These are phyloP conservation scores for Zoysia japonica DNA, from an alignment of 176 grass and related monocot genomes.

Conservation along the genomic window DNA sequence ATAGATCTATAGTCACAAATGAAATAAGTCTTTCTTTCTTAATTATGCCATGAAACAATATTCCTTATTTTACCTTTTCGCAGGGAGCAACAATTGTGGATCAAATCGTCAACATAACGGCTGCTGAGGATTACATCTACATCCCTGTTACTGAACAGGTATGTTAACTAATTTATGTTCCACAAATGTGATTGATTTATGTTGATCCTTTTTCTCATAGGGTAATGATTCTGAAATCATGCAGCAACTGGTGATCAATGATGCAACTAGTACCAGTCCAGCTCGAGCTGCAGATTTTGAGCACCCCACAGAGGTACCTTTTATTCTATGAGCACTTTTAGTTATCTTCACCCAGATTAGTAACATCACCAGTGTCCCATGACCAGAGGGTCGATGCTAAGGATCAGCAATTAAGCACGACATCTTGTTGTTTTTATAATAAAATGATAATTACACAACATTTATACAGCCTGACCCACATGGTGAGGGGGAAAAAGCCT, in stretches of 20 bases:
- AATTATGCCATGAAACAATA: slow-evolving; percentile 1
- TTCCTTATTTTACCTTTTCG: not conserved
- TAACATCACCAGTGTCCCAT: not conserved
- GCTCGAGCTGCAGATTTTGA: slow-evolving; percentile 44
- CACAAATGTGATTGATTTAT: slow-evolving; percentile 16
- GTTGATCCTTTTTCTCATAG: slow-evolving; percentile 13
- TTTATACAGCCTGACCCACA: not conserved
- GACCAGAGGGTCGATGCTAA: slow-evolving; percentile 5
- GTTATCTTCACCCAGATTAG: not conserved
- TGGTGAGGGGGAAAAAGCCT: not conserved
- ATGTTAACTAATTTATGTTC: slow-evolving; percentile 29
- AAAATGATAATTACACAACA: not conserved
- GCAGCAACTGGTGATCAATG: slow-evolving; percentile 61
- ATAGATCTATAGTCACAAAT: slow-evolving; percentile 8
- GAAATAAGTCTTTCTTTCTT: not conserved
- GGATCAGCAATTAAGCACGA: not conserved
- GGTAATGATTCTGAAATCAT: slow-evolving; percentile 39
- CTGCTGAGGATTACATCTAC: slow-evolving; percentile 91
- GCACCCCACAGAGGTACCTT: slow-evolving; percentile 57
- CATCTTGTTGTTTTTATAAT: not conserved
- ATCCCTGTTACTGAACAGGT: slow-evolving; percentile 73
- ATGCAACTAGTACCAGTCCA: slow-evolving; percentile 57
- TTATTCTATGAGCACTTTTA: slow-evolving; percentile 37
- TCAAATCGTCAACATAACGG: slow-evolving; percentile 75
- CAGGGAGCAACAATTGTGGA: slow-evolving; percentile 97